phyloP scores from a whole-genome alignment of 2,329 filamentous ascomycete species.

The Ophiostoma populinum region DNA sequence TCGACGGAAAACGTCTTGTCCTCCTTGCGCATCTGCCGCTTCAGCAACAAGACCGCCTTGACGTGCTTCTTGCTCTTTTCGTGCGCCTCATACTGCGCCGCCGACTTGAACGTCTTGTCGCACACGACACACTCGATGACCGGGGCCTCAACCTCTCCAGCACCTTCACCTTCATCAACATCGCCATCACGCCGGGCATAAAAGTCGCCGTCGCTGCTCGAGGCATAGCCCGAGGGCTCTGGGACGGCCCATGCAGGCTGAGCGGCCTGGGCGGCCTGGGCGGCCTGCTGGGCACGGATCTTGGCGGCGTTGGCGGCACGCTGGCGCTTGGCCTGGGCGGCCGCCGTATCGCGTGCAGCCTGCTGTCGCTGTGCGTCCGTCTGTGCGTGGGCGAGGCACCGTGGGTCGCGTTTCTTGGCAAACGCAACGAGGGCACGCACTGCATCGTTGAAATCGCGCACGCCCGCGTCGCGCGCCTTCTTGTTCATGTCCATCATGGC shows the following conservation, averaged over 20 bases:
- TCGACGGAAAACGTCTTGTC: constrained; percentile 38
- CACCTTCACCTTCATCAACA: constrained; percentile 33
- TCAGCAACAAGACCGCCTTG: constrained; percentile 68
- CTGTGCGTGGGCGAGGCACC: constrained; percentile 61
- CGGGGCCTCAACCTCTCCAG: constrained; percentile 27
- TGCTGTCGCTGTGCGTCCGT: constrained; percentile 69
- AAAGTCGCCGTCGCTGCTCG: no score
- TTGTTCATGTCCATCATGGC: constrained; percentile 96
- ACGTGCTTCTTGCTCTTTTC: constrained; percentile 94
- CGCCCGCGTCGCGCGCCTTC: constrained; percentile 62
- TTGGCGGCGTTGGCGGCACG: constrained; percentile 68
- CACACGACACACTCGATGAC: constrained; percentile 63
- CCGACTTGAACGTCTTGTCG: constrained; percentile 69
- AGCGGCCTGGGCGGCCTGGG: constrained; percentile 29
- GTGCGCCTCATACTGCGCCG: constrained; percentile 79
- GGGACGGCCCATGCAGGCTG: no score
- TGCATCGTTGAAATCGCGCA: constrained; percentile 81
- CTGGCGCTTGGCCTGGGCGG: constrained; percentile 68
- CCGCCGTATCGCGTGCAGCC: constrained; percentile 56
- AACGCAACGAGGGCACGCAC: constrained; percentile 76
- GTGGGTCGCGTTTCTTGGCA: constrained; percentile 77
- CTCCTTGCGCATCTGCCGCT: constrained; percentile 68
- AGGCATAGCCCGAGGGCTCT: no score
- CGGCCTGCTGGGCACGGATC: constrained; percentile 2
- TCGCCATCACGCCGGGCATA: constrained; percentile 55